Evolutionary conservation across 306 rosid species (phyloP).

Genomic region (Trifolium pratense): DNA sequence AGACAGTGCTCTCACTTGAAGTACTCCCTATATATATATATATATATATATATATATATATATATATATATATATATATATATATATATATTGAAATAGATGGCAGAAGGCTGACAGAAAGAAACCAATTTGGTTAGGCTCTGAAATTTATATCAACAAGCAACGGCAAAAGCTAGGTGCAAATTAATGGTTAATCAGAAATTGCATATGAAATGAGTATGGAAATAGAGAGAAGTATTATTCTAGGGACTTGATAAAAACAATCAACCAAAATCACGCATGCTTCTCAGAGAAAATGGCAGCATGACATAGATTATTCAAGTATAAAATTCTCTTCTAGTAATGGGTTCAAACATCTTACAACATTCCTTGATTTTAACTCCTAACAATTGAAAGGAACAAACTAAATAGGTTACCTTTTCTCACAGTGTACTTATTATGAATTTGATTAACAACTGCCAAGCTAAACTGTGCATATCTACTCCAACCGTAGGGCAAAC

Average conservation of each 20-base stretch:
- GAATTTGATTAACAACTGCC: constrained; percentile 72
- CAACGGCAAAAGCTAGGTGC: not conserved
- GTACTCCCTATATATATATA: no score
- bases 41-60: no score
- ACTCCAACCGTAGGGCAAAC: constrained; percentile 91
- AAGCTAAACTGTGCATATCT: constrained; percentile 90
- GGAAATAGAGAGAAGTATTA: not conserved
- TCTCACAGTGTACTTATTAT: constrained; percentile 70
- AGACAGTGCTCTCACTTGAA: no score
- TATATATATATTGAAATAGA: constrained; percentile 4
- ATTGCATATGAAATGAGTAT: constrained; percentile 28
- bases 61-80: no score
- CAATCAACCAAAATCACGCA: constrained; percentile 14
- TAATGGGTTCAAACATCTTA: constrained; percentile 30
- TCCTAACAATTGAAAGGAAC: constrained; percentile 30
- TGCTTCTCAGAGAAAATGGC: constrained; percentile 11
- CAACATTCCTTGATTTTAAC: constrained; percentile 16
- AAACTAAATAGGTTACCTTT: constrained; percentile 61
- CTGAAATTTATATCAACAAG: not conserved
- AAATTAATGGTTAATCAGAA: constrained; percentile 9
- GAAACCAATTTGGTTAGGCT: constrained; percentile 13
- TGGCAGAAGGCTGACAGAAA: constrained; percentile 12
- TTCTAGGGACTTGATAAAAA: constrained; percentile 3
- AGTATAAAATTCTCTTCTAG: constrained; percentile 26
- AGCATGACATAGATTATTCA: constrained; percentile 21